Evolutionary conservation across 768 basidiomycete species (phyloP).

Genomic region (Termitomyces sp.): DNA sequence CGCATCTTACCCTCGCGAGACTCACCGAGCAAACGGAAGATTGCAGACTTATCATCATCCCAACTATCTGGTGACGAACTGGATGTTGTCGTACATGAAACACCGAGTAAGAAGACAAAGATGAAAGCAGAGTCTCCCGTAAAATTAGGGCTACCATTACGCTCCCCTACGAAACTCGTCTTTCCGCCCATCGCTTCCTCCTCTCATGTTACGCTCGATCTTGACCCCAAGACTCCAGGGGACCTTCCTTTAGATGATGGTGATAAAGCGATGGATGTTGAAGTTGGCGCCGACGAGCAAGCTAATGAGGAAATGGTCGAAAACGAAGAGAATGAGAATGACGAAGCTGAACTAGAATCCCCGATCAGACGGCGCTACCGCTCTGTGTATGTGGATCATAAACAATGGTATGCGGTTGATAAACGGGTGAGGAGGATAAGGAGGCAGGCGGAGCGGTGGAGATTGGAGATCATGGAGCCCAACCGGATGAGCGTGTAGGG

Average conservation of each 20-base stretch:
- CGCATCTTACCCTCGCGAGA: constrained; percentile 31
- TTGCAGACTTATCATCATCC: constrained; percentile 7
- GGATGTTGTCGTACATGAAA: constrained; percentile 25
- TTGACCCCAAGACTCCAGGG: not conserved
- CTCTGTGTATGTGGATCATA: constrained; percentile 43
- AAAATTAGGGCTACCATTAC: not conserved
- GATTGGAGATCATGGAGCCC: not conserved
- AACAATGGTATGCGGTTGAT: constrained; percentile 41
- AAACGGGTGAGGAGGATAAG: constrained; percentile 26
- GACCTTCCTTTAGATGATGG: constrained; percentile 1
- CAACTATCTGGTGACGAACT: constrained; percentile 21
- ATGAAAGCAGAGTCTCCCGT: constrained; percentile 23
- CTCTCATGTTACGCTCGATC: constrained; percentile 6
- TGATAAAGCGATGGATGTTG: constrained; percentile 5
- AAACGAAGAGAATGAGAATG: constrained; percentile 18
- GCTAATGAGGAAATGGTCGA: constrained; percentile 3
- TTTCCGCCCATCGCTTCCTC: constrained; percentile 11
- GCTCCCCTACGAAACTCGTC: not conserved
- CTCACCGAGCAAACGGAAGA: constrained; percentile 31
- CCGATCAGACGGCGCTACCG: constrained; percentile 32
- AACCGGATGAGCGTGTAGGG: too few relatives aligned
- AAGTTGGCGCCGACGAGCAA: not conserved
- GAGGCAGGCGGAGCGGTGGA: constrained; percentile 20
- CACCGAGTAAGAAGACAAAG: constrained; percentile 38
- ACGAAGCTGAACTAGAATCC: constrained; percentile 13